Percentiles rank a stretch among this genome's conserved stretches.
Evolutionary conservation across 2,329 filamentous ascomycete species (phyloP).

Genomic region (Onygenales sp.): DNA sequence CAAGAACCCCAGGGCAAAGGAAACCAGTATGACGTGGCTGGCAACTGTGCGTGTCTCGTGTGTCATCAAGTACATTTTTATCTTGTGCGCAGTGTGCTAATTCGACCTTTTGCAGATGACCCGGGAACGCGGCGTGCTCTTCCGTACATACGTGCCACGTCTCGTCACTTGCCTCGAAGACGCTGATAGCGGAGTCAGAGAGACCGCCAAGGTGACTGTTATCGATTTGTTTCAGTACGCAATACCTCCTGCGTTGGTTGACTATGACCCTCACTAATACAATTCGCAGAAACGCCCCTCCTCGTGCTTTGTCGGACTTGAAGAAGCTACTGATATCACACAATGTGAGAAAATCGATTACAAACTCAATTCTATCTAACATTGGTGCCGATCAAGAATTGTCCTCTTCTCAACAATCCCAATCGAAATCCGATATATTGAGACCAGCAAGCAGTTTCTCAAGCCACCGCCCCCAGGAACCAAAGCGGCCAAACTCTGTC

Average conservation of each 20-base stretch:
- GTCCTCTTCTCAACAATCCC: slow-evolving; percentile 12
- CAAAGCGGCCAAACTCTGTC: slow-evolving; percentile 18
- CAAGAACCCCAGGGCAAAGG: slow-evolving; percentile 76
- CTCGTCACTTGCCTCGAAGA: slow-evolving; percentile 85
- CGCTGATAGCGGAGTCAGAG: slow-evolving; percentile 77
- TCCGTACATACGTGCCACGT: slow-evolving; percentile 70
- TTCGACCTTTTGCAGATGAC: slow-evolving; percentile 53
- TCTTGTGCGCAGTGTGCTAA: not conserved
- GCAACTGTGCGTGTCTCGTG: slow-evolving; percentile 49
- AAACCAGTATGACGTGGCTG: slow-evolving; percentile 76
- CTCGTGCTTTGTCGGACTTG: slow-evolving; percentile 75
- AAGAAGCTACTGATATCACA: slow-evolving; percentile 77
- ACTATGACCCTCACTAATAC: not conserved
- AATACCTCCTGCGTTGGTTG: not conserved
- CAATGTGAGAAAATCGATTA: slow-evolving; percentile 79
- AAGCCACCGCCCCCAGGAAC: slow-evolving; percentile 13
- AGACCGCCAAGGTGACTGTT: slow-evolving; percentile 71
- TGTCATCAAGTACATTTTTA: slow-evolving; percentile 6
- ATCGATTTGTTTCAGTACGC: slow-evolving; percentile 74
- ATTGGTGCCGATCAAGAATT: slow-evolving; percentile 39
- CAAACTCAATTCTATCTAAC: slow-evolving; percentile 67
- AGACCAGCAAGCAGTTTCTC: slow-evolving; percentile 18
- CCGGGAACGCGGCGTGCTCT: slow-evolving; percentile 66
- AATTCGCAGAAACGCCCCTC: slow-evolving; percentile 57
- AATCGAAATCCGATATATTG: slow-evolving; percentile 13